Evolutionary conservation across 345 rosid species (phyloP).

Genomic region (Acer yangbiense): DNA sequence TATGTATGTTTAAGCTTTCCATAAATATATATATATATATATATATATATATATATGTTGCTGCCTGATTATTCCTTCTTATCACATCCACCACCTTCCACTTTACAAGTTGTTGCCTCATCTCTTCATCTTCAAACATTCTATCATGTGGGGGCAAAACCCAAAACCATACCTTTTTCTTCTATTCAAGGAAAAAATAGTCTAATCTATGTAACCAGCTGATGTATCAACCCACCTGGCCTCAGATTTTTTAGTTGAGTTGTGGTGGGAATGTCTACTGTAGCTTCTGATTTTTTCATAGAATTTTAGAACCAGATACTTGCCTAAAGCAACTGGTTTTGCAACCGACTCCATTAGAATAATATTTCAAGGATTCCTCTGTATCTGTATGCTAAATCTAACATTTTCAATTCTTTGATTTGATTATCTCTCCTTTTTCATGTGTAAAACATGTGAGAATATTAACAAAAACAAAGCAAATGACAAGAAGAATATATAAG

Average conservation of each 20-base stretch:
- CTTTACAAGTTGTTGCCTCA: neutral
- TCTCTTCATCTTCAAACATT: neutral
- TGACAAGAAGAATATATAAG: neutral
- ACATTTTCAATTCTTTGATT: neutral
- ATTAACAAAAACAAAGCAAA: neutral
- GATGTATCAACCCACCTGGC: neutral
- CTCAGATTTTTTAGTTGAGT: neutral
- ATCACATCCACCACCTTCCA: neutral
- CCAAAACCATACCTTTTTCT: too few species aligned
- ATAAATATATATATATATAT: too few species aligned
- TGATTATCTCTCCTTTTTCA: neutral
- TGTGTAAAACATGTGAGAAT: neutral
- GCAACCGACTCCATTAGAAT: neutral
- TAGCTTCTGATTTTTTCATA: neutral
- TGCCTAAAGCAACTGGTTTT: neutral
- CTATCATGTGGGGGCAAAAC: too few species aligned
- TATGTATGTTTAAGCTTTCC: too few species aligned
- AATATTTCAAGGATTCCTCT: neutral
- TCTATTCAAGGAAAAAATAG: too few species aligned
- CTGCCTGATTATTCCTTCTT: neutral
- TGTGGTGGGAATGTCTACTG: too few species aligned
- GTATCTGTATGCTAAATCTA: neutral
- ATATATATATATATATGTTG: too few species aligned
- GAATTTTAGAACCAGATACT: slow-evolving; percentile 18
- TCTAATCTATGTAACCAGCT: neutral